phyloP scores from a whole-genome alignment of 805 yeast genomes.

The Candida dajiaensis region DNA sequence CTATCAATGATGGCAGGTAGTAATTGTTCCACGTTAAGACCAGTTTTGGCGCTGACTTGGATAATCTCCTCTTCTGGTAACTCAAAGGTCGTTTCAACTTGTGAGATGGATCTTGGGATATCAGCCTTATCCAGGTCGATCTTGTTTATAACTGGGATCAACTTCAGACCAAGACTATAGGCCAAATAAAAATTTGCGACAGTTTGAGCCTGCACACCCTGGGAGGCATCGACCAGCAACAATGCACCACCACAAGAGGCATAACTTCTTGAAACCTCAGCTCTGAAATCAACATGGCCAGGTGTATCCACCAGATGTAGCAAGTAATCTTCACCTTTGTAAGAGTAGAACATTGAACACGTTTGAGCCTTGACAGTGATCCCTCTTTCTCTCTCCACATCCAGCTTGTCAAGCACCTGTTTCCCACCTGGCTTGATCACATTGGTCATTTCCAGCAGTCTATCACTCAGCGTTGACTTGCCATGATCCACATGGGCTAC shows the following conservation, averaged over 20 bases:
- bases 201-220: slow-evolving; percentile 96
- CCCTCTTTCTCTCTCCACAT: slow-evolving; percentile 94
- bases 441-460: slow-evolving; percentile 82
- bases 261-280: slow-evolving; percentile 89
- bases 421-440: slow-evolving; percentile 79
- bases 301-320: slow-evolving; percentile 94
- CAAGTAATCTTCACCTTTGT: slow-evolving; percentile 65
- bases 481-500: slow-evolving; percentile 95
- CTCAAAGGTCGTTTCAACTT: slow-evolving; percentile 81
- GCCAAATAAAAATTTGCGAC: slow-evolving; percentile 96
- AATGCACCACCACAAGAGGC: slow-evolving; percentile 96
- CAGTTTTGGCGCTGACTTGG: slow-evolving; percentile 90
- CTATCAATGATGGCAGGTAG: slow-evolving; percentile 76
- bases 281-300: slow-evolving; percentile 94
- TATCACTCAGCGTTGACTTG: slow-evolving; percentile 83
- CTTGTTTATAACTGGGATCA: slow-evolving; percentile 88
- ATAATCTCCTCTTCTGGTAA: slow-evolving; percentile 67
- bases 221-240: slow-evolving; percentile 86
- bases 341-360: slow-evolving; percentile 81
- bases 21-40: slow-evolving; percentile 69
- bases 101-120: slow-evolving; percentile 71
- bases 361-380: slow-evolving; percentile 97
- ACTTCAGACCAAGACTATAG: slow-evolving; percentile 70
- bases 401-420: slow-evolving; percentile 85
- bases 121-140: slow-evolving; percentile 88